phyloP scores from a whole-genome alignment of 768 basidiomycete species.

The Boletus barrowsii region DNA sequence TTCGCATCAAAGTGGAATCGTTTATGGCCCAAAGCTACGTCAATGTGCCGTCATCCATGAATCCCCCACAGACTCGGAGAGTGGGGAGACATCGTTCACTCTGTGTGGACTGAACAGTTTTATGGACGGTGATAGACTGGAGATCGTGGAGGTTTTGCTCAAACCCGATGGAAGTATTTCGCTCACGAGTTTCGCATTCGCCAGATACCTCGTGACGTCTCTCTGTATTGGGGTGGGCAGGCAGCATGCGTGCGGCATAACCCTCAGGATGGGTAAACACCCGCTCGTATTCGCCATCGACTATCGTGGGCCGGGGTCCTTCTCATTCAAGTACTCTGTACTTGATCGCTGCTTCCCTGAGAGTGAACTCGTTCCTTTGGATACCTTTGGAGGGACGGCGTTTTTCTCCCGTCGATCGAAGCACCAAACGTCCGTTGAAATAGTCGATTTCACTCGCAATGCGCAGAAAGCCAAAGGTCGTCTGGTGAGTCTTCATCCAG shows the following conservation, averaged over 20 bases:
- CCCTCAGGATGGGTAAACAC: not conserved
- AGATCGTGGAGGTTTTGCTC: slow-evolving; percentile 4
- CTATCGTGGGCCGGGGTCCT: not conserved
- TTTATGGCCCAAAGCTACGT: not conserved
- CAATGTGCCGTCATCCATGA: not conserved
- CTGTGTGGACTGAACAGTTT: not conserved
- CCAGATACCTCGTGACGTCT: not conserved
- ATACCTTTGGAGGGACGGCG: not conserved
- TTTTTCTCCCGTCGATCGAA: slow-evolving; percentile 1
- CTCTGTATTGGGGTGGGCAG: not conserved
- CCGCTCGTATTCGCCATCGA: not conserved
- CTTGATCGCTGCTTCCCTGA: not conserved
- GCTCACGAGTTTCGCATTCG: not conserved
- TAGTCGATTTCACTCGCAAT: slow-evolving; percentile 1
- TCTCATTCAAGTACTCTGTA: not conserved
- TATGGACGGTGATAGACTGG: not conserved
- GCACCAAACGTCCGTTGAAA: not conserved
- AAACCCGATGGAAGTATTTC: slow-evolving; percentile 6
- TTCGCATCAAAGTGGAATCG: not conserved
- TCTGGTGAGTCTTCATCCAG: not conserved
- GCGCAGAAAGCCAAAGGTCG: not conserved
- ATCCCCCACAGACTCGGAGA: not conserved
- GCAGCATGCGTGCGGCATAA: not conserved
- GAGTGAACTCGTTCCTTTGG: not conserved
- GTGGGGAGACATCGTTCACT: not conserved